Evolutionary conservation across 208 protist species (phyloP), one percentile per base, ranked within the genome.

Genomic region (Trypanosoma avium): DNA sequence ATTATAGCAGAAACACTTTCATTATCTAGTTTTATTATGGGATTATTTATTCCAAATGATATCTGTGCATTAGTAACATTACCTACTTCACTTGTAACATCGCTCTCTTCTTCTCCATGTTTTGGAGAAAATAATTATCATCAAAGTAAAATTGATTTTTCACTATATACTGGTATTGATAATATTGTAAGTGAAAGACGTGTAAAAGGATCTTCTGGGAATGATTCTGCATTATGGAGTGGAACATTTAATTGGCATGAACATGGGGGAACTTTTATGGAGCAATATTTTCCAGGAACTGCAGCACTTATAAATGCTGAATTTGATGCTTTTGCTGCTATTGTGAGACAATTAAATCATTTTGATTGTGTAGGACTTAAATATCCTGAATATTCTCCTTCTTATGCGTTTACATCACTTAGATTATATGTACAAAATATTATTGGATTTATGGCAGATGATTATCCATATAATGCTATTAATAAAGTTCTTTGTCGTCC

Each of bases 271-370:
- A 82, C 75, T 17, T 58, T 73, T 45, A 91, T 94, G 88, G 82
- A 94, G 66, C 84, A 94, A 65, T 94, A 91, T 75, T 94, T 92
- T 79, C 85, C 88, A 5, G 84, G 84, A 4, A 82, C 84, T 27
- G 84, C 84, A 4, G 61, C 70, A 19, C 64, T 84, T n/a, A 56
- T 94, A 42, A 87, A 73, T 47, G 79, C 84, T 62, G 88, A 94
- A 70, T 64, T 90, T 19, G 78, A 94, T 45, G 73, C 70, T 56
- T 89, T 84, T 64, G 53, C 66, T 12, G 84, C 82, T 9, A 57
- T 88, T 10, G 62, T 81, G n/a, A 79, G 78, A 2, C 62, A 82
- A 42, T 67, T 90, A 24, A 83, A 60, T 27, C 78, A 86, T 35
- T 74, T 68, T 15, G 84, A 88, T 70, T 89, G 80, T 46, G 84